These are phyloP conservation scores for Gyromitra esculenta DNA, from an alignment of 2,329 filamentous ascomycete genomes.

Conservation along the genomic window DNA sequence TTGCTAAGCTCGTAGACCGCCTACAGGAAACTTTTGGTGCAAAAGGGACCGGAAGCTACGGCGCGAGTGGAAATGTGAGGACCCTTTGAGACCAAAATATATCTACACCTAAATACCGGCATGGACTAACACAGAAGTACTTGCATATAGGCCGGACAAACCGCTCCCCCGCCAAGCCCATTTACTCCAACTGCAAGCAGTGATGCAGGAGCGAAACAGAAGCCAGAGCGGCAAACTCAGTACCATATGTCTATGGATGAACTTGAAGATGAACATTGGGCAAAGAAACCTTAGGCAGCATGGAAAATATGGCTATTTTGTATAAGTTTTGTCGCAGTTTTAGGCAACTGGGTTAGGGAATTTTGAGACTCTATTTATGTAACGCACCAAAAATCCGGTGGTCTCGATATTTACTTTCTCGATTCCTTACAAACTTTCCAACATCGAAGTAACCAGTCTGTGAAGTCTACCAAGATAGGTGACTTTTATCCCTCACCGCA, in stretches of 20 bases:
- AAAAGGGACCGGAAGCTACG: neutral
- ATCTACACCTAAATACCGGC: neutral
- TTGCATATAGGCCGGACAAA: neutral
- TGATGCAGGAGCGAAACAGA: neutral
- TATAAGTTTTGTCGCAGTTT: too few relatives aligned
- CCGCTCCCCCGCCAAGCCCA: constrained; percentile 10
- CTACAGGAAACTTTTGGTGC: constrained; percentile 17
- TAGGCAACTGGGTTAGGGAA: too few relatives aligned
- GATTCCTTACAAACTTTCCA: too few relatives aligned
- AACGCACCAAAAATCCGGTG: too few relatives aligned
- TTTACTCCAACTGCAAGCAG: neutral
- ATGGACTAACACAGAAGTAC: neutral
- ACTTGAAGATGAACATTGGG: constrained; percentile 8
- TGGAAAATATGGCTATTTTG: neutral
- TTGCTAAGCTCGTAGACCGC: constrained; percentile 9
- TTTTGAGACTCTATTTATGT: too few relatives aligned
- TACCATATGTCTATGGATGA: constrained; percentile 9
- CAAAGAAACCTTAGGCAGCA: neutral
- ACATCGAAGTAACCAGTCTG: too few relatives aligned
- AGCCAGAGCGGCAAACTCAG: neutral
- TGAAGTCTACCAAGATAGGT: too few relatives aligned
- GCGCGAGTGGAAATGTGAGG: neutral
- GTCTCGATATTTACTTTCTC: too few relatives aligned
- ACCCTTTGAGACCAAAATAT: neutral
- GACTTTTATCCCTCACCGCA: too few relatives aligned